phyloP scores from a whole-genome alignment of 495 filamentous ascomycete genomes.

The Mytilinidion resinicola region DNA sequence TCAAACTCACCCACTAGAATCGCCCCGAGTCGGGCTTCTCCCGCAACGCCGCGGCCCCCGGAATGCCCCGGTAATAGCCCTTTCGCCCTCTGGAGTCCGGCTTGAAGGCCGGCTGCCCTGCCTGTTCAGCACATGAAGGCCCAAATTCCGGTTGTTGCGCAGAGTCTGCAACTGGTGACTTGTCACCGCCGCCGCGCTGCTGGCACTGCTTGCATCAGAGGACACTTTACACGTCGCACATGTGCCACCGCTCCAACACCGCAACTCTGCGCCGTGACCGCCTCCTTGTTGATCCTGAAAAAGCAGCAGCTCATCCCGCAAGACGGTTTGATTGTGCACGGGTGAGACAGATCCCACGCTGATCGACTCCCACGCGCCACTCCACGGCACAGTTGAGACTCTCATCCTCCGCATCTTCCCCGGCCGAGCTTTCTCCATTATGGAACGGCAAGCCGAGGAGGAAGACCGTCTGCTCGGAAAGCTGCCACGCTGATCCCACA shows the following conservation, averaged over 20 bases:
- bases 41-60: constrained; percentile 3
- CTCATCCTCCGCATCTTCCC: neutral
- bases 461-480: neutral
- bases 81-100: neutral
- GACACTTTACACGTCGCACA: neutral
- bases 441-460: neutral
- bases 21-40: neutral
- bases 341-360: constrained; percentile 5
- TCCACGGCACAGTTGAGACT: neutral
- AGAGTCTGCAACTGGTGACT: neutral
- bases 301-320: constrained; percentile 3
- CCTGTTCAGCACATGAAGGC: neutral
- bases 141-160: neutral
- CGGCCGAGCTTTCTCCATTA: neutral
- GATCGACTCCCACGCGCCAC: neutral
- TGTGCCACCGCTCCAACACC: too few species aligned
- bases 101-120: neutral
- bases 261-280: neutral
- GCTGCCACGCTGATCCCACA: neutral
- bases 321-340: neutral
- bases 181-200: neutral
- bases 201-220: neutral
- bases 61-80: neutral
- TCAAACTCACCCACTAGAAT: constrained; percentile 1
- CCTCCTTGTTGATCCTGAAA: neutral